phyloP scores from a whole-genome alignment of 78 protist species.

The Mantamonas sphyraenae region DNA sequence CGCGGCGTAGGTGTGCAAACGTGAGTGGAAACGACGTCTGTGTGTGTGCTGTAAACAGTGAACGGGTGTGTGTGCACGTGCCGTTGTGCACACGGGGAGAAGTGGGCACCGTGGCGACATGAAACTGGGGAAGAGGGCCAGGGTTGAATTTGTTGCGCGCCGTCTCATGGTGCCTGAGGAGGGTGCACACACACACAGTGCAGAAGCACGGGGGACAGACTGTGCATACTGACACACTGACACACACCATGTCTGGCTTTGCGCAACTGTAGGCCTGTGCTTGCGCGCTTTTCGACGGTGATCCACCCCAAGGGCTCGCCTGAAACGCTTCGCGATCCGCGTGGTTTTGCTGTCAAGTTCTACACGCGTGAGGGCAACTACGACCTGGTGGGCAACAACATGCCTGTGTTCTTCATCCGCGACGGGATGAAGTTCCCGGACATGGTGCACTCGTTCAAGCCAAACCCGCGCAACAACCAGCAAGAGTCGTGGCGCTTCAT shows the following conservation, averaged over 20 bases:
- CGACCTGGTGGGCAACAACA: conserved; percentile 47
- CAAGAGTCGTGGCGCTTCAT: conserved; percentile 21
- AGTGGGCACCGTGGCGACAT: no score
- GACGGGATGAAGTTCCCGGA: conserved; percentile 50
- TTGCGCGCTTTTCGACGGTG: conserved; percentile 50
- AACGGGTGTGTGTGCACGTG: no score
- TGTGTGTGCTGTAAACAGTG: no score
- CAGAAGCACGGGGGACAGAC: no score
- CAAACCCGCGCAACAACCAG: conserved; percentile 29
- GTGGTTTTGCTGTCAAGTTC: conserved; percentile 60
- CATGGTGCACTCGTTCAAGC: conserved; percentile 28
- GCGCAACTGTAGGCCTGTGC: conserved; percentile 24
- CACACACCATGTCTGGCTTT: no score
- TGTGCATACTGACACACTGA: no score
- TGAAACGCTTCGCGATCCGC: conserved; percentile 35
- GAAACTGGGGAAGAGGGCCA: no score
- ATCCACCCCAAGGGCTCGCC: conserved; percentile 41
- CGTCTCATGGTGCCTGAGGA: no score
- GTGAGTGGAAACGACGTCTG: no score
- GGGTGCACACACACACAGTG: no score
- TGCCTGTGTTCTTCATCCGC: conserved; percentile 52
- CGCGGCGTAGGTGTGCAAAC: conserved; percentile 1
- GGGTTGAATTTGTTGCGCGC: no score
- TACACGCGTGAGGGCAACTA: conserved; percentile 53
- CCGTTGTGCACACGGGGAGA: no score